These are phyloP conservation scores for Leucocoprinus leucothites DNA, from an alignment of 768 basidiomycete genomes.

Conservation along the genomic window DNA sequence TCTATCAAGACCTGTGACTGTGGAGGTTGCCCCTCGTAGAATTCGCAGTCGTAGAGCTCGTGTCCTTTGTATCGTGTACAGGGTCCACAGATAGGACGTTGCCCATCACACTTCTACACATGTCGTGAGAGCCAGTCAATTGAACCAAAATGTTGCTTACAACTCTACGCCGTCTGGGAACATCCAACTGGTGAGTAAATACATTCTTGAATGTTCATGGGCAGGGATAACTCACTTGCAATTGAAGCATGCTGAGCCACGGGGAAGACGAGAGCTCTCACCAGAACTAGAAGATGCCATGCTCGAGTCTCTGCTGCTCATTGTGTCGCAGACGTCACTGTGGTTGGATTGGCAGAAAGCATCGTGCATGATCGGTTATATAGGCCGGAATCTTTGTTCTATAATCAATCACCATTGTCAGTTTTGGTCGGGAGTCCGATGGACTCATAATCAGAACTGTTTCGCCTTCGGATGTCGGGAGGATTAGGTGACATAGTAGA, in stretches of 20 bases:
- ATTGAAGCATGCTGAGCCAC: slow-evolving; percentile 50
- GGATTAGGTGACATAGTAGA: background rate
- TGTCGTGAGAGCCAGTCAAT: background rate
- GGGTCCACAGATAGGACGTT: slow-evolving; percentile 47
- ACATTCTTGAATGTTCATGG: too few species aligned
- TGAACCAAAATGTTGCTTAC: background rate
- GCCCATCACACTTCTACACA: slow-evolving; percentile 50
- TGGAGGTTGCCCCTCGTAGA: slow-evolving; percentile 41
- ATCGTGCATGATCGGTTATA: slow-evolving; percentile 4
- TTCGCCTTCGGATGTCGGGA: background rate
- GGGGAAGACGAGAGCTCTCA: slow-evolving; percentile 27
- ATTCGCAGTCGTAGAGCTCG: slow-evolving; percentile 51
- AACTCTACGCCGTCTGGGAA: slow-evolving; percentile 3
- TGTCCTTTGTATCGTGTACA: slow-evolving; percentile 37
- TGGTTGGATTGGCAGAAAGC: background rate
- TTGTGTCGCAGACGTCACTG: background rate
- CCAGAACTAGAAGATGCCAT: slow-evolving; percentile 13
- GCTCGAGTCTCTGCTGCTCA: slow-evolving; percentile 7
- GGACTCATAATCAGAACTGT: slow-evolving; percentile 7
- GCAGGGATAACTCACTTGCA: slow-evolving; percentile 37
- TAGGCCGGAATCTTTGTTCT: slow-evolving; percentile 3
- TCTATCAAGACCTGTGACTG: slow-evolving; percentile 45
- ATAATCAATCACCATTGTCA: slow-evolving; percentile 1
- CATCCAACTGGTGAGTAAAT: background rate
- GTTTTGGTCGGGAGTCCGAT: background rate